These are phyloP conservation scores for Lactarius hatsudake DNA, from an alignment of 768 basidiomycete species.

Conservation along the genomic window DNA sequence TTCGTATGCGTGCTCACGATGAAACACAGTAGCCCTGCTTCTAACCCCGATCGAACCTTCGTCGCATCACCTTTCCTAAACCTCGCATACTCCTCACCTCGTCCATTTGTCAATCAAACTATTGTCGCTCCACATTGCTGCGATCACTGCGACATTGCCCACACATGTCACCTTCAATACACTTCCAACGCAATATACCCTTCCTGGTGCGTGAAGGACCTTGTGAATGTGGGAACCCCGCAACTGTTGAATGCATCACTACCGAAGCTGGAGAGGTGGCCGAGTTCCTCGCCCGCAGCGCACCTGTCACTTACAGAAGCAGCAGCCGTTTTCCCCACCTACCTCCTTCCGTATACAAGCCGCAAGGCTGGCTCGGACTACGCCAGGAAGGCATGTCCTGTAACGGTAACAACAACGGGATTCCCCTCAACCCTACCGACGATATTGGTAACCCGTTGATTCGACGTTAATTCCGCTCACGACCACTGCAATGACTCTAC, in stretches of 20 bases:
- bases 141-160: not conserved
- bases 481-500: not conserved
- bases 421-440: not conserved
- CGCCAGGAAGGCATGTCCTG: not conserved
- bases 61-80: not conserved
- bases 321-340: not conserved
- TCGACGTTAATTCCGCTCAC: not conserved
- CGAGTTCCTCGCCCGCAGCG: not conserved
- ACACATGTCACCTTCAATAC: not conserved
- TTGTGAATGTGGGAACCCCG: not conserved
- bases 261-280: not conserved
- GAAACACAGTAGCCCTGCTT: not conserved
- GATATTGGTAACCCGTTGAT: not conserved
- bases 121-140: not conserved
- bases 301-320: not conserved
- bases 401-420: not conserved
- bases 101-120: not conserved
- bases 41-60: conserved; percentile 10
- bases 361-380: not conserved
- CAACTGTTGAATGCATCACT: not conserved
- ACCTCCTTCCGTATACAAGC: not conserved
- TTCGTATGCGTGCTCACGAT: conserved; percentile 3
- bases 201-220: not conserved
- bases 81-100: conserved; percentile 18
- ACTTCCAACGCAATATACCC: not conserved